Evolutionary conservation across 208 protist genomes (phyloP).

Genomic region (Leishmania tropica): DNA sequence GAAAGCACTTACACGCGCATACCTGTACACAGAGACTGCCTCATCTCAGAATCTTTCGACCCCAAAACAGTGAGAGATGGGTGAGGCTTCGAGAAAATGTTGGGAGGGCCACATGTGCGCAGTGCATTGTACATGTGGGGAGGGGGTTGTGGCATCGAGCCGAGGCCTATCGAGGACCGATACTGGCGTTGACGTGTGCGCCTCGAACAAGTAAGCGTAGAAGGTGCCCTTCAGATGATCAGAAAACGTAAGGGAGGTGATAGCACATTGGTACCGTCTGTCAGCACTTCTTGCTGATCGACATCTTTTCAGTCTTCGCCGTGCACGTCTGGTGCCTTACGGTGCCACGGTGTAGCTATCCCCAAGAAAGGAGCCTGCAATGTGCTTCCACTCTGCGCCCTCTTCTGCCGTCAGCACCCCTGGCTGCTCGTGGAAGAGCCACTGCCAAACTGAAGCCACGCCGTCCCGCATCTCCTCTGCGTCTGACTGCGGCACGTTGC

Average conservation of each 20-base stretch:
- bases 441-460: conserved; percentile 55
- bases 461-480: conserved; percentile 65
- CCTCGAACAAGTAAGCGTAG: background rate
- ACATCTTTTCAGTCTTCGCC: background rate
- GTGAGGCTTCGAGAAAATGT: background rate
- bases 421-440: conserved; percentile 44
- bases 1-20: background rate
- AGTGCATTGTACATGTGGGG: background rate
- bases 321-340: background rate
- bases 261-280: background rate
- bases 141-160: background rate
- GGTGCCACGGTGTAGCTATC: conserved; percentile 49
- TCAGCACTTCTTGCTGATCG: background rate
- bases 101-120: background rate
- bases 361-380: conserved; percentile 57
- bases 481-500: conserved; percentile 31
- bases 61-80: background rate
- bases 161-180: no score
- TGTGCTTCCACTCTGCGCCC: conserved; percentile 49
- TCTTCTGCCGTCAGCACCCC: conserved; percentile 48
- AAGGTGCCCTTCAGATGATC: background rate
- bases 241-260: background rate
- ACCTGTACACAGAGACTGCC: background rate
- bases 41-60: background rate
- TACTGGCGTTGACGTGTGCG: background rate